Base-by-base conservation (phyloP, 2,329 filamentous ascomycete genomes). In the Didymella segeticola region DNA sequence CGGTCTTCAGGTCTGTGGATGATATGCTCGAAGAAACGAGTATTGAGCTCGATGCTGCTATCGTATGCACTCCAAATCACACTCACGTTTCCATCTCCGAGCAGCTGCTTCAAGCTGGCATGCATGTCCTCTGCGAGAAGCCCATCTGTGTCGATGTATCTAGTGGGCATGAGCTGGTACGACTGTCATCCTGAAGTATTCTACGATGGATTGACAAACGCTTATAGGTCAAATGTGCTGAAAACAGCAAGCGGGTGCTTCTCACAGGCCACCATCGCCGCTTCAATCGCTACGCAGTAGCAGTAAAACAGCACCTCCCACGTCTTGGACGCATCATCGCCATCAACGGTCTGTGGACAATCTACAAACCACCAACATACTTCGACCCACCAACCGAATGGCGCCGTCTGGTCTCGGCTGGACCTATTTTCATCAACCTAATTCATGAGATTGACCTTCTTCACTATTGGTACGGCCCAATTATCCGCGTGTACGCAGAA, bases 361-460 rank as follows among this genome's bases (percentile, higher is more conserved):
- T 39, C 8, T 47, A 23, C 19, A 47, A 47, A 11, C 43, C 34
- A 4, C 4, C n/a, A 2, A 14, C 17, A 3, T 47, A 39, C 17
- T 47, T 47, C n/a, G 34, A 39, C 9, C 43, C 34, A 3, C 43
- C 43, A 1, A 47, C 34, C 12, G 43, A 38, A 2, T 47, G 43
- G 43, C 43, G 33, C 19, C 33, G 34, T 1, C 34, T 38, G 1
- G 12, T n/a, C 11, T 47, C 43, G 4, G 33, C 43, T 7, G 34
- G 43, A 3, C 34, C 43, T 1, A 31, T 47, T 6, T 29, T 47
- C 26, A 47, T 47, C 25, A 47, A 47, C 7, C 10, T 47, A 14
- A 47, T 39, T 7, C 43, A 39, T 19, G 26, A 38, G 12, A 31
- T 47, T 20, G 43, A 47, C 10, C 43, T 47, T n/a, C 34, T 47